Evolutionary conservation across 805 yeast genomes (phyloP).

Genomic region (Yarrowia sp.): DNA sequence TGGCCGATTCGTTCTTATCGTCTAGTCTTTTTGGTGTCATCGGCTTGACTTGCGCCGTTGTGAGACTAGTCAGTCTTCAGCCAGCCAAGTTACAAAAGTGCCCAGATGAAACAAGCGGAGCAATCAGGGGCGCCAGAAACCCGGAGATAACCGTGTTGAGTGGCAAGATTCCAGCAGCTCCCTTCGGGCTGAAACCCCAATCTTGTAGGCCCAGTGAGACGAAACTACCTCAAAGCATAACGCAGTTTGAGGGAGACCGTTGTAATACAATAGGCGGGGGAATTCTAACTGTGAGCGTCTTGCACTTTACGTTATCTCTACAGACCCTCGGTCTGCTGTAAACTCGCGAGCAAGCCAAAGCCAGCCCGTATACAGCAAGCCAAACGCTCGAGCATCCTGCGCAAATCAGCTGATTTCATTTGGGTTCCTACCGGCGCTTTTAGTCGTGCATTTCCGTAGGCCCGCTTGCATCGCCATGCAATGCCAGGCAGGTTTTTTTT

Average conservation of each 20-base stretch:
- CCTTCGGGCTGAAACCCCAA: too few relatives aligned
- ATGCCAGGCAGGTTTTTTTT: background rate
- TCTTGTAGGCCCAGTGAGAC: too few relatives aligned
- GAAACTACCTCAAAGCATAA: constrained; percentile 3
- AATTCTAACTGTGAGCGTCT: background rate
- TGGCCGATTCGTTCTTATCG: too few relatives aligned
- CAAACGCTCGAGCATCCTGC: background rate
- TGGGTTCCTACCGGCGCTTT: background rate
- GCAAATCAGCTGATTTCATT: background rate
- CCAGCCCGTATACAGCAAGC: too few relatives aligned
- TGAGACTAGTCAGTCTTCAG: too few relatives aligned
- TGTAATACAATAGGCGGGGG: background rate
- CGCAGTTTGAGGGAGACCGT: background rate
- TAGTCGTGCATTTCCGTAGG: background rate
- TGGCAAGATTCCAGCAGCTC: background rate
- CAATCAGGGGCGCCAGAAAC: background rate
- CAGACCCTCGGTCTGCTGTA: too few relatives aligned
- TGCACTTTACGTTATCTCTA: too few relatives aligned
- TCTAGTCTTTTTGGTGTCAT: too few relatives aligned
- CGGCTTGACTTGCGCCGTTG: too few relatives aligned
- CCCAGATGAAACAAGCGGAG: background rate
- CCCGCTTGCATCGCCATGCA: background rate
- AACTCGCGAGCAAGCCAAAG: too few relatives aligned
- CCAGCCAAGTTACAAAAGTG: too few relatives aligned
- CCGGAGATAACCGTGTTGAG: background rate